Base-by-base conservation (phyloP, 352 stramenopile species). In the Pythium dissotocum region DNA sequence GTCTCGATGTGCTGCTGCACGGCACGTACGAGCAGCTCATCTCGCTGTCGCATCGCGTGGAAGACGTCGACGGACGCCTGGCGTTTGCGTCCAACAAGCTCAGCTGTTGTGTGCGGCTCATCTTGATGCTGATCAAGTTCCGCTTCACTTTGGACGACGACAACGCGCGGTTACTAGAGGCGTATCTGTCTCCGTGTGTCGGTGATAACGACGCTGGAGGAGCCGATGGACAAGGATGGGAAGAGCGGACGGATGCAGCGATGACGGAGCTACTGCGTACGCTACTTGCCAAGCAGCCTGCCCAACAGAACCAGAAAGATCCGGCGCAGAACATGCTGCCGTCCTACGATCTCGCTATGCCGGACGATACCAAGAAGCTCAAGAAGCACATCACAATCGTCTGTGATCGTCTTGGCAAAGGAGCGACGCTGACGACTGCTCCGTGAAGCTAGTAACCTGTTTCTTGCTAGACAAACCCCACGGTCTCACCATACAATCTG, bases 351-450 rank as follows among this genome's bases (percentile, higher is more conserved):
- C 71, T 95, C 36, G 61, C 75, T n/a, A 81, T 98, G 69, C 76
- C 77, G 10, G 71, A 90, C 2, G 83, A 96, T 69, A 95, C 87
- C 16, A 91, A 89, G 62, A 91, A 91, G 49, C 83, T 98, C 53
- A 93, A 94, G 71, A 97, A 97, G 57, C 87, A 96, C 73, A 93
- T 97, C 54, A 93, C 87, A 21, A 94, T 97, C 60, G 78, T 98
- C 8, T 97, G 85, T 61, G 90, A 97, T 63, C 83, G 90, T 0
- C 77, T 97, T 4, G 83, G 82, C 46, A 97, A 97, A 66, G 91
- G 91, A 18, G 86, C 85, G 12, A 77, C 71, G 21, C 72, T 90
- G 26, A 57, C 51, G 5, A 5, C 46, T 4, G 46, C 46, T 1
- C 46, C 46, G n/a, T 51, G 42, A 51, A 44, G 10, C 21, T 24